Base-by-base conservation (phyloP, 306 rosid species). In the Pueraria montana region DNA sequence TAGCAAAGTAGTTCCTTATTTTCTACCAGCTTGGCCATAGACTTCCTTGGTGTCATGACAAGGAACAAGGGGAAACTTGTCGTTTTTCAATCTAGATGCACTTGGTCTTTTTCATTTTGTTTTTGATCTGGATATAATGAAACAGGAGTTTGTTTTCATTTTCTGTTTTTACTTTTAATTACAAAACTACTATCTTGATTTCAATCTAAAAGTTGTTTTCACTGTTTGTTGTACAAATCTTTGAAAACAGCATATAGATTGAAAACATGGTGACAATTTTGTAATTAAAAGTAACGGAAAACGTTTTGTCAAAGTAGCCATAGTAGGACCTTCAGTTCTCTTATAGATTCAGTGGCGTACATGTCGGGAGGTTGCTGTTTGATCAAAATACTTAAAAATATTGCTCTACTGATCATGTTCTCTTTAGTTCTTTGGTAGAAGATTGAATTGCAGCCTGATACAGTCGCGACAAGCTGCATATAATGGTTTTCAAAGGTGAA, bases 1-100 rank as follows among this genome's bases (percentile, higher is more conserved):
- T 62, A 86, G 97, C 80, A 82, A 79, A 82, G 88, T 89, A 11
- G 88, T 89, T 65, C 96, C 97, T 18, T 93, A 84, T 93, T 91
- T 87, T 83, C 87, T 50, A 43, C 94, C 92, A 26, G 75, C 89
- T 18, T 93, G 97, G 97, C 93, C 97, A 43, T 27, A 27, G 4
- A 64, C 91, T 68, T 85, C 66, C 82, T 58, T 69, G 56, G 77
- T 76, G 50, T 40, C 52, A 2, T 59, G 34, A 77, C 20, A 48
- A 55, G 24, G 38, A 52, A 56, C 76, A 65, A 11, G 78, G 63
- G 21, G 76, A 67, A 77, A 40, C 80, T 49, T 12, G 38, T 56
- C 14, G 68, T 56, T 66, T 67, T 80, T 38, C 43, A 38, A 38
- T 38, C 43, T 38, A 38, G 9, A 38, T 38, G 43, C 10, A 38